Evolutionary conservation across 2,329 filamentous ascomycete genomes (phyloP).

Genomic region (Fusarium agapanthi): DNA sequence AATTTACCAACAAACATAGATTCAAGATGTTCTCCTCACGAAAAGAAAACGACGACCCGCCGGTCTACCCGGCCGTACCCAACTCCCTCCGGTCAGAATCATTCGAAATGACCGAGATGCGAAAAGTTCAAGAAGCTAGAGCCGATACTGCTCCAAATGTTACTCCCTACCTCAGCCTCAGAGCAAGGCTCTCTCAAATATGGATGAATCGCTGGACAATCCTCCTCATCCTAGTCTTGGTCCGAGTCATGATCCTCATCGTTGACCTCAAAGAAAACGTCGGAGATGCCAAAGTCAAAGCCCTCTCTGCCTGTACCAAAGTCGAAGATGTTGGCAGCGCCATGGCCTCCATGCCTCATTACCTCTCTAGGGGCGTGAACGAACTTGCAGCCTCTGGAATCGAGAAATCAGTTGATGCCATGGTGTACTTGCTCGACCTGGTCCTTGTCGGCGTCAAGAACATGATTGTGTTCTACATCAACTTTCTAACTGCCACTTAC

Average conservation of each 20-base stretch:
- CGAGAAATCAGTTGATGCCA: slow-evolving; percentile 79
- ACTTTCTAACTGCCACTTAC: slow-evolving; percentile 90
- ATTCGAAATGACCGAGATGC: slow-evolving; percentile 48
- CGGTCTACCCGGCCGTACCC: slow-evolving; percentile 50
- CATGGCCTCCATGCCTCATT: slow-evolving; percentile 98
- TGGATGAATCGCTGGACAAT: slow-evolving; percentile 99
- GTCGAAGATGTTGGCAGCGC: slow-evolving; percentile 93
- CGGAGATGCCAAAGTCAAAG: slow-evolving; percentile 78
- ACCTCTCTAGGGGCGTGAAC: slow-evolving; percentile 89
- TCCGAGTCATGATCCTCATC: slow-evolving; percentile 80
- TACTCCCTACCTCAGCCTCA: slow-evolving; percentile 92
- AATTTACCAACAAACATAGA: slow-evolving; percentile 43
- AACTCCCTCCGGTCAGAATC: slow-evolving; percentile 50
- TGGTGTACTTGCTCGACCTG: slow-evolving; percentile 81
- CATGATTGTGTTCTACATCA: slow-evolving; percentile 90
- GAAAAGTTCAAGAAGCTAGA: slow-evolving; percentile 44
- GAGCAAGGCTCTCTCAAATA: slow-evolving; percentile 89
- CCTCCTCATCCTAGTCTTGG: slow-evolving; percentile 84
- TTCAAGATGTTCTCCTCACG: slow-evolving; percentile 50
- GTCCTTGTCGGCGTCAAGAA: slow-evolving; percentile 85
- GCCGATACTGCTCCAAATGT: slow-evolving; percentile 72
- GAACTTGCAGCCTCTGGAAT: slow-evolving; percentile 82
- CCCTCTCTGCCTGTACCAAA: slow-evolving; percentile 86
- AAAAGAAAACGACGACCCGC: slow-evolving; percentile 43
- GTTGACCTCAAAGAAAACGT: slow-evolving; percentile 78